Percentiles rank a stretch among this genome's conserved stretches.
Evolutionary conservation across 306 rosid genomes (phyloP).

Genomic region (Dryas drummondii): DNA sequence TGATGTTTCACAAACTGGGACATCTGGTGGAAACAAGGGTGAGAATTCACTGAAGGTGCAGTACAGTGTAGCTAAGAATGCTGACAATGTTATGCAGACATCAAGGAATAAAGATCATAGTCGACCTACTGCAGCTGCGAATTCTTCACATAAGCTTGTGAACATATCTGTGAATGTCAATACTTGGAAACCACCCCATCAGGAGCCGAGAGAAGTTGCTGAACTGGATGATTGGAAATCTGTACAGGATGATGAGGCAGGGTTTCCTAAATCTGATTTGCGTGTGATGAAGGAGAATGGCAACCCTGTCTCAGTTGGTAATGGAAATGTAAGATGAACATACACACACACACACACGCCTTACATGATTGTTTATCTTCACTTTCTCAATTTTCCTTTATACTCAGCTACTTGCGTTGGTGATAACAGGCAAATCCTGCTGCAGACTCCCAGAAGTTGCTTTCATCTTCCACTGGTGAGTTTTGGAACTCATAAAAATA

Average conservation of each 20-base stretch:
- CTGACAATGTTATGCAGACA: slow-evolving; percentile 35
- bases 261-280: slow-evolving; percentile 43
- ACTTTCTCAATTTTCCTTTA: slow-evolving; percentile 3
- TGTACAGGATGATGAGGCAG: slow-evolving; percentile 33
- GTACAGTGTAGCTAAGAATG: slow-evolving; percentile 53
- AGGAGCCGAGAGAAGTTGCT: slow-evolving; percentile 55
- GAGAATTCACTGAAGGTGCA: slow-evolving; percentile 43
- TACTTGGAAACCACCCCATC: slow-evolving; percentile 68
- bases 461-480: slow-evolving; percentile 56
- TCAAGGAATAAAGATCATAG: slow-evolving; percentile 43
- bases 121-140: slow-evolving; percentile 44
- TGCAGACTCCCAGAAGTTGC: slow-evolving; percentile 49
- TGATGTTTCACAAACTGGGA: slow-evolving; percentile 53
- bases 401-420: neutral
- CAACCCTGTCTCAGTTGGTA: slow-evolving; percentile 36
- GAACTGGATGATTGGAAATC: slow-evolving; percentile 45
- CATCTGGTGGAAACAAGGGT: slow-evolving; percentile 51
- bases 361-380: neutral
- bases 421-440: slow-evolving; percentile 50
- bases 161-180: slow-evolving; percentile 65
- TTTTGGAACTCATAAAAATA: slow-evolving; percentile 16
- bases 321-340: slow-evolving; percentile 58
- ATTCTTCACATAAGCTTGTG: slow-evolving; percentile 56
- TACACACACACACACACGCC: slow-evolving; percentile 9
- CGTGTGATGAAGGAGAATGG: slow-evolving; percentile 44